A percentile compares a stretch with the other conserved stretches of the same genome.
Evolutionary conservation across 768 basidiomycete genomes (phyloP).

Genomic region (Tephrocybe sp.): DNA sequence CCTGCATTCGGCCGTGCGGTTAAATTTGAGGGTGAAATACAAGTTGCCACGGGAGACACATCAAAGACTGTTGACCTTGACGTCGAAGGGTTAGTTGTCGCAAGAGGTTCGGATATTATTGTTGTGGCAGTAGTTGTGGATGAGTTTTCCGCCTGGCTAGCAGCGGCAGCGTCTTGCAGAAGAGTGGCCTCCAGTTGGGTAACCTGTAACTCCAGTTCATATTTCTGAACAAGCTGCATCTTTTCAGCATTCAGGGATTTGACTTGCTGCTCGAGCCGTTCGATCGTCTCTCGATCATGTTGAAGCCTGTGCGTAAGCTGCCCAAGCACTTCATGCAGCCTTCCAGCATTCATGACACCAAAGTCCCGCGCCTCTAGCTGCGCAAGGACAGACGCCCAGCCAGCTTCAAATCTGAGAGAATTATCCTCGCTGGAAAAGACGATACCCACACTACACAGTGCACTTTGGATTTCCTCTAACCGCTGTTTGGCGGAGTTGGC

Average conservation of each 20-base stretch:
- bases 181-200: slow-evolving; percentile 9
- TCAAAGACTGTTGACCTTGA: neutral
- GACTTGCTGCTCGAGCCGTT: slow-evolving; percentile 10
- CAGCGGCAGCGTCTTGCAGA: slow-evolving; percentile 2
- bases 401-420: slow-evolving; percentile 16
- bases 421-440: slow-evolving; percentile 13
- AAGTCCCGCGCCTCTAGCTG: slow-evolving; percentile 14
- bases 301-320: slow-evolving; percentile 13
- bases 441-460: slow-evolving; percentile 15
- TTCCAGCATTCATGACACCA: slow-evolving; percentile 13
- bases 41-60: neutral
- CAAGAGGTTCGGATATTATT: neutral
- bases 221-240: slow-evolving; percentile 7
- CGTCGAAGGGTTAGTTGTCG: neutral
- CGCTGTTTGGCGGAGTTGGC: slow-evolving; percentile 8
- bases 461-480: slow-evolving; percentile 13
- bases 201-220: slow-evolving; percentile 10
- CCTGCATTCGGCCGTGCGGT: neutral
- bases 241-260: slow-evolving; percentile 11
- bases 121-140: neutral
- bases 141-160: too few species aligned
- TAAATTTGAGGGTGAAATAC: neutral
- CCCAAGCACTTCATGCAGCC: slow-evolving; percentile 15
- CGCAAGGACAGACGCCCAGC: slow-evolving; percentile 16
- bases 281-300: slow-evolving; percentile 16